phyloP scores from a whole-genome alignment of 2,329 filamentous ascomycete genomes.

The Fusarium tuaranense region DNA sequence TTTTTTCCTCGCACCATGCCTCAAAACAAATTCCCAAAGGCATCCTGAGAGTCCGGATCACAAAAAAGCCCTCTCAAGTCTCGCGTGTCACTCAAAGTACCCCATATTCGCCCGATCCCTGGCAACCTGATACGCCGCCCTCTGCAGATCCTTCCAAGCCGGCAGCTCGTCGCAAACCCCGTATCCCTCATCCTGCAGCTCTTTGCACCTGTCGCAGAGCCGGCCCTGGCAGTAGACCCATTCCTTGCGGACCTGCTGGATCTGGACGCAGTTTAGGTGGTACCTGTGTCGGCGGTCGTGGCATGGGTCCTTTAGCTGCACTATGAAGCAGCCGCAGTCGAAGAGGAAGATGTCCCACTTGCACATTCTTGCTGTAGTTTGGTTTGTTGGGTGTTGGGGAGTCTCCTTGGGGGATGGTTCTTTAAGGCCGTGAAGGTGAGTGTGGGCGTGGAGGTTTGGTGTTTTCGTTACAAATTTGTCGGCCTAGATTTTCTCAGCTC shows the following conservation, averaged over 20 bases:
- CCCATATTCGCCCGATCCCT: conserved; percentile 13
- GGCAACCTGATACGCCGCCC: conserved; percentile 17
- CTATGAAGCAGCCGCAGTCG: conserved; percentile 18
- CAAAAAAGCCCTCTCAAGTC: background rate
- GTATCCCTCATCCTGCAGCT: background rate
- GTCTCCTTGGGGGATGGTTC: background rate
- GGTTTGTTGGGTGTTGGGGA: background rate
- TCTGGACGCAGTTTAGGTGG: conserved; percentile 17
- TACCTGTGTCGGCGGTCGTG: conserved; percentile 20
- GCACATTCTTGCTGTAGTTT: conserved; percentile 20
- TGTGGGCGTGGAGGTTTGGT: background rate
- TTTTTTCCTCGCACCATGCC: background rate
- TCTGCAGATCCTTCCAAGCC: conserved; percentile 21
- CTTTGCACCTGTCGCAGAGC: conserved; percentile 9
- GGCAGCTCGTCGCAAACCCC: background rate
- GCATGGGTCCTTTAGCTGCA: conserved; percentile 25
- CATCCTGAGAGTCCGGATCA: background rate
- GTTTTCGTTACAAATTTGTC: background rate
- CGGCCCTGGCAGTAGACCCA: conserved; percentile 25
- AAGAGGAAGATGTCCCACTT: conserved; percentile 31
- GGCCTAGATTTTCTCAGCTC: background rate
- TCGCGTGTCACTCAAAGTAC: background rate
- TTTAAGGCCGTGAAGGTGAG: background rate
- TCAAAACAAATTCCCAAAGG: background rate
- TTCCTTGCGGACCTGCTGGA: conserved; percentile 25